Evolutionary conservation across 345 rosid species (phyloP).

Genomic region (Erysimum cheiranthoides): DNA sequence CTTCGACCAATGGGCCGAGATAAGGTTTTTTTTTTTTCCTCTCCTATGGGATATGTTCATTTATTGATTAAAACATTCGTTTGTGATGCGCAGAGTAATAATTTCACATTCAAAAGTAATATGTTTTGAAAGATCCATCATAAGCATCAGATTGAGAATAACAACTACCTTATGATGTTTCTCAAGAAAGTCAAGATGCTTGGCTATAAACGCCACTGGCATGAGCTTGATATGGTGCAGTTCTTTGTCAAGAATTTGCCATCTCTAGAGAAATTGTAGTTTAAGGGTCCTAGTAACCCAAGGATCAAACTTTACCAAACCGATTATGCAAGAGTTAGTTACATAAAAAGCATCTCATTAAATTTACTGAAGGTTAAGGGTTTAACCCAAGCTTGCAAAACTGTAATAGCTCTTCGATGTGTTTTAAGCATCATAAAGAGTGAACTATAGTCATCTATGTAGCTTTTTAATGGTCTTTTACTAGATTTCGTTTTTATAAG

Average conservation of each 20-base stretch:
- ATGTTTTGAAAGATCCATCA: slow-evolving; percentile 11
- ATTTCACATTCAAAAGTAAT: background rate
- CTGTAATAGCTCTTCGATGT: background rate
- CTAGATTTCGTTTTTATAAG: too few species aligned
- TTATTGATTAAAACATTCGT: too few species aligned
- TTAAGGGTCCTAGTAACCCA: background rate
- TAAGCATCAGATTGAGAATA: background rate
- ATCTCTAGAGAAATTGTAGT: background rate
- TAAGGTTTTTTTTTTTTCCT: too few species aligned
- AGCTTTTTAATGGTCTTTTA: background rate
- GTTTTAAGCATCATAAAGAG: background rate
- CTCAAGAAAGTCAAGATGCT: slow-evolving; percentile 21
- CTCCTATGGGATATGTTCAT: too few species aligned
- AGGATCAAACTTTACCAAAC: fast-evolving
- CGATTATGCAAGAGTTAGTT: background rate
- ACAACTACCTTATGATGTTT: background rate
- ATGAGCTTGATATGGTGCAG: slow-evolving; percentile 31
- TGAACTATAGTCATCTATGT: background rate
- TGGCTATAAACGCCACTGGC: slow-evolving; percentile 27
- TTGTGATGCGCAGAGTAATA: slow-evolving; percentile 19
- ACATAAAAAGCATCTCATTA: background rate
- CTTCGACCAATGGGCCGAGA: background rate
- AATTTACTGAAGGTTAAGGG: background rate
- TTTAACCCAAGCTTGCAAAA: background rate
- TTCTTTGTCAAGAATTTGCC: slow-evolving; percentile 20